Base-by-base conservation (phyloP, 495 filamentous ascomycete genomes). In the Xanthoparmelia taractica region DNA sequence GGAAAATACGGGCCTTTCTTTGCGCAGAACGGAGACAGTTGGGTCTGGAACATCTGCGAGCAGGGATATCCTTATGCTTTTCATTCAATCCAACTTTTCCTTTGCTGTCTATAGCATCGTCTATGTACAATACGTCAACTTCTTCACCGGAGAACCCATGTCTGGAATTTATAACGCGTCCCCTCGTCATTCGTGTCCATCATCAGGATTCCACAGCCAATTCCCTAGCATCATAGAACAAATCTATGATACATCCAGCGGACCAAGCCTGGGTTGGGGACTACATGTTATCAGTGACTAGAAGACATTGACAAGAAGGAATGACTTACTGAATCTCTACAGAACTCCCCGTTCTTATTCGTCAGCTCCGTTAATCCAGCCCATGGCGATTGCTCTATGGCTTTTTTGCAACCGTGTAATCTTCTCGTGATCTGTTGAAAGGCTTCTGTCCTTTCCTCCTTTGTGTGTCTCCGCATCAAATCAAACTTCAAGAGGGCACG, bases 201-300 rank as follows among this genome's bases (percentile, higher is more conserved):
- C 17, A 56, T 54, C 33, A 63, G 36, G 27, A 45, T 34, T 76
- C 68, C 23, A 66, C 54, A 25, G 72, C 59, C 31, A 82, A 71
- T 67, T 80, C 76, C 55, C 77, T 83, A 45, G 91, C 91, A 73
- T 98, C 94, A 73, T 95, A 90, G 72, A 94, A 97, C 52, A 99
- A 70, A 74, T 99, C 94, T 68, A 99, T 88, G 67, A 97, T 75
- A 71, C 94, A 97, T 12, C 90, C 87, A 0, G 95, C 86, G 27
- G 91, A 96, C 94, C 94, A 99, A 13, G 93, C 87, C 71, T 99
- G 94, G 3, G 93, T 96, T 20, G 94, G 94, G 36, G 86, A 92
- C 86, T 90, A 63, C 1, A 58, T 20, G 11, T 56, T 54, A 67
- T 75, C 48, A 76, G 72, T 54, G 61, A 66, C 10, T 27, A 7